Evolutionary conservation across 2,329 filamentous ascomycete species (phyloP), one percentile per base, ranked within the genome.

Genomic region (Stachybotrys chlorohalonatus): DNA sequence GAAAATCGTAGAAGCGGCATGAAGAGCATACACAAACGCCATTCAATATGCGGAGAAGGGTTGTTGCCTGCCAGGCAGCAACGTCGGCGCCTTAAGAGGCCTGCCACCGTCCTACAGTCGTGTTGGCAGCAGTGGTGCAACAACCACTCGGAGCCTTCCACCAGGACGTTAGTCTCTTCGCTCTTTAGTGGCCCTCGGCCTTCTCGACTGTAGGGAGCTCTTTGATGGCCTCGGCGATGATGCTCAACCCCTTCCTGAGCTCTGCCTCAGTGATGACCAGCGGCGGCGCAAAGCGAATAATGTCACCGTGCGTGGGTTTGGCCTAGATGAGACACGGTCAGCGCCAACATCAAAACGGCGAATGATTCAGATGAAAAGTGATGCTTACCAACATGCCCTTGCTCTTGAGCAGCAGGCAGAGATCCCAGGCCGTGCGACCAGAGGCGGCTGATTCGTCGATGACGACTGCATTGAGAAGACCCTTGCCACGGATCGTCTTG

Each of bases 221-320:
- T 61, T 80, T 77, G 65, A 96, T 79, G 13, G 93, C 86, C 67
- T 92, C 85, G 58, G 84, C 80, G 67, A 99, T 95, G 65, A 94
- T 93, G 53, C 71, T 71, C 54, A 97, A 70, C 1, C 93, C 87
- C 66, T 84, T 82, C 62, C 84, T 80, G 61, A 99, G 86, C 74
- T 99, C 84, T 57, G 86, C 82, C 66, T 97, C 91, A 31, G 86
- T 91, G 66, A 99, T 97, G 60, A 99, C 91, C 54, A 99, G 78
- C 17, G 94, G 94, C 50, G 94, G 94, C n/a, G 94, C 94, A 58
- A 99, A 87, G 55, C 94, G 89, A 69, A 99, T 99, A 70, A 99
- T 97, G 73, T 97, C 96, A 67, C 95, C 87, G 73, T 99, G 94
- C 7, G 94, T 99, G 32, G 94, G 94, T 82, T 99, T 99, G 65